phyloP scores from a whole-genome alignment of 345 rosid species.

The Ceriops tagal region DNA sequence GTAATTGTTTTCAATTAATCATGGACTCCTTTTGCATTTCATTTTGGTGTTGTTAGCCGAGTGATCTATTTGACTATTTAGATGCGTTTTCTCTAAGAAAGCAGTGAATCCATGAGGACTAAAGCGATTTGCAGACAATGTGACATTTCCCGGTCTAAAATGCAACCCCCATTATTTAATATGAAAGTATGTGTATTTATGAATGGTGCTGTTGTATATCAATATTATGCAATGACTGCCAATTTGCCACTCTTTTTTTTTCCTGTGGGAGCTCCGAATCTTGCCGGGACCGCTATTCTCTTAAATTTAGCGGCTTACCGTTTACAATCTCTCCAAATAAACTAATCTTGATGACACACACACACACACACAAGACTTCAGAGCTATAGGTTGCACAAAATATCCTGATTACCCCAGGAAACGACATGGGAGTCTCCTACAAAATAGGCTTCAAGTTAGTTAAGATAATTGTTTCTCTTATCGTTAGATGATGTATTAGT shows the following conservation, averaged over 20 bases:
- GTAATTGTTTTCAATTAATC: background rate
- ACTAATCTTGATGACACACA: background rate
- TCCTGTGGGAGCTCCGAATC: background rate
- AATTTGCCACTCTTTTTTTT: background rate
- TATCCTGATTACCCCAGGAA: slow-evolving; percentile 6
- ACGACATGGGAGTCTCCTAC: slow-evolving; percentile 20
- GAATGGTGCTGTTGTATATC: background rate
- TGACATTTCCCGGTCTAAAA: background rate
- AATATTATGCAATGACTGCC: background rate
- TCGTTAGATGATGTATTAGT: slow-evolving; percentile 21
- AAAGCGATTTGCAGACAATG: background rate
- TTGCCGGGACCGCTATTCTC: background rate
- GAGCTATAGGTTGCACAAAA: background rate
- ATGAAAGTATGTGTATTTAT: background rate
- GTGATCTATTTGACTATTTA: background rate
- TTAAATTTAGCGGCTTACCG: background rate
- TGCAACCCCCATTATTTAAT: background rate
- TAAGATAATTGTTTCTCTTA: slow-evolving; percentile 10
- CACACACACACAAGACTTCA: too few species aligned
- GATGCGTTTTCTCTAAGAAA: too few species aligned
- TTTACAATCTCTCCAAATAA: background rate
- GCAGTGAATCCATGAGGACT: background rate
- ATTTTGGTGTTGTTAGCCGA: background rate
- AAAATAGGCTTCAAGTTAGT: slow-evolving; percentile 18
- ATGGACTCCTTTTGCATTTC: background rate